These are phyloP conservation scores for Stentor coeruleus DNA, from an alignment of 73 alveolate species.

Conservation along the genomic window DNA sequence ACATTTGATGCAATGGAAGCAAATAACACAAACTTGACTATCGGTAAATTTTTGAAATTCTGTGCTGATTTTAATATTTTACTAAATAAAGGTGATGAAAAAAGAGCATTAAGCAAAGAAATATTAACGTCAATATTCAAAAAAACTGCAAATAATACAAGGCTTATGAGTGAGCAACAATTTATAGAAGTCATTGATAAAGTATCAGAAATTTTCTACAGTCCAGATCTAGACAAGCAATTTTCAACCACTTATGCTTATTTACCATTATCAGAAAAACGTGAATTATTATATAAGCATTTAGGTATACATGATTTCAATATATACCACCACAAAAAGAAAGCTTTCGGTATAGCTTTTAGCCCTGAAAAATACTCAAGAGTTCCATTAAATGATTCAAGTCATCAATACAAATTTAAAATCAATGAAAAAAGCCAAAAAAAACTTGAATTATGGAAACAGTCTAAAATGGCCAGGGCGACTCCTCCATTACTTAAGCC, in stretches of 20 bases:
- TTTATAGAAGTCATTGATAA: not conserved
- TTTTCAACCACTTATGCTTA: not conserved
- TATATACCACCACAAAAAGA: not conserved
- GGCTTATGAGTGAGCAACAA: not conserved
- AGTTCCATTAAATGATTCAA: not conserved
- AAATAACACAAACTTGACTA: not conserved
- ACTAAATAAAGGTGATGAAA: not conserved
- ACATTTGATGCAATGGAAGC: slow-evolving; percentile 9
- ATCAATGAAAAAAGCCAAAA: not conserved
- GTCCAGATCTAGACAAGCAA: not conserved
- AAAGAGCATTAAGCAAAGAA: not conserved
- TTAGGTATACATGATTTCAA: not conserved
- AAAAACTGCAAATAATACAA: not conserved
- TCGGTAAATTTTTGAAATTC: slow-evolving; percentile 6
- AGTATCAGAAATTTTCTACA: not conserved
- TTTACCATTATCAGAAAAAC: slow-evolving; percentile 1
- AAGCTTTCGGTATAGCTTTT: slow-evolving; percentile 3
- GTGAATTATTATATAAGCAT: not conserved
- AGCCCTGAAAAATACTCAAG: slow-evolving; percentile 15
- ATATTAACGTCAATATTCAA: not conserved
- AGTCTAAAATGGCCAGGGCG: not conserved
- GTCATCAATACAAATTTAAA: not conserved
- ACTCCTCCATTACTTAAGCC: slow-evolving; percentile 8
- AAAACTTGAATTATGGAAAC: not conserved
- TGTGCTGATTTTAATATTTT: not conserved